phyloP scores from a whole-genome alignment of 192 early-diverging fungal species.

The Podila epicladia region DNA sequence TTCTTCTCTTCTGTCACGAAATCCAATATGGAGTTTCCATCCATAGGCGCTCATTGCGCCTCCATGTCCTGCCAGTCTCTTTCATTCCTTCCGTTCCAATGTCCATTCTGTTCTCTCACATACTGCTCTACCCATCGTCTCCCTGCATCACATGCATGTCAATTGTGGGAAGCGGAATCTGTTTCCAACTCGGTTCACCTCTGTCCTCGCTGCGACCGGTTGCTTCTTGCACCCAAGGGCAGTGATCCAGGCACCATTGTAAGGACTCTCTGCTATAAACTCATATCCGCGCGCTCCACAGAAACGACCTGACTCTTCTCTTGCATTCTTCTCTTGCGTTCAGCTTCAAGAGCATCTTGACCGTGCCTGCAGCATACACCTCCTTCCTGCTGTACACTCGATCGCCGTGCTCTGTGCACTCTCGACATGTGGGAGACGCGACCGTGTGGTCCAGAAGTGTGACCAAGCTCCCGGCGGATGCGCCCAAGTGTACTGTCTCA shows the following conservation, averaged over 20 bases:
- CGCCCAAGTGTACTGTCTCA: slow-evolving; percentile 22
- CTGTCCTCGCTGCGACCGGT: slow-evolving; percentile 20
- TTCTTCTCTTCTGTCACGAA: neutral
- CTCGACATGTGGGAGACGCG: slow-evolving; percentile 5
- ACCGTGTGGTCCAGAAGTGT: slow-evolving; percentile 34
- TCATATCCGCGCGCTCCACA: neutral
- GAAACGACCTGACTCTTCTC: neutral
- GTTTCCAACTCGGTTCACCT: slow-evolving; percentile 32
- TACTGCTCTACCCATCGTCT: slow-evolving; percentile 35
- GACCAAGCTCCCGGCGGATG: slow-evolving; percentile 7
- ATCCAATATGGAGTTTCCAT: slow-evolving; percentile 34
- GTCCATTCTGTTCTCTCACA: slow-evolving; percentile 14
- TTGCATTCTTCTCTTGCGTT: neutral
- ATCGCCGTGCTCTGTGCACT: slow-evolving; percentile 25
- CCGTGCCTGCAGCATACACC: slow-evolving; percentile 15
- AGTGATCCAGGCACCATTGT: slow-evolving; percentile 15
- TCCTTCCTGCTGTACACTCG: slow-evolving; percentile 29
- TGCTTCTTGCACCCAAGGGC: slow-evolving; percentile 20
- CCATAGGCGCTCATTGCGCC: slow-evolving; percentile 28
- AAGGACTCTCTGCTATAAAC: neutral
- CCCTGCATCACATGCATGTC: slow-evolving; percentile 21
- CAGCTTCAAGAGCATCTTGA: slow-evolving; percentile 30
- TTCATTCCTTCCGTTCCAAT: slow-evolving; percentile 36
- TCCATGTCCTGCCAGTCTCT: slow-evolving; percentile 23
- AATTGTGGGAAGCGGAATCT: slow-evolving; percentile 12